Base-by-base conservation (phyloP, 164 flowering plant genomes). In the Liquidambar formosana region DNA sequence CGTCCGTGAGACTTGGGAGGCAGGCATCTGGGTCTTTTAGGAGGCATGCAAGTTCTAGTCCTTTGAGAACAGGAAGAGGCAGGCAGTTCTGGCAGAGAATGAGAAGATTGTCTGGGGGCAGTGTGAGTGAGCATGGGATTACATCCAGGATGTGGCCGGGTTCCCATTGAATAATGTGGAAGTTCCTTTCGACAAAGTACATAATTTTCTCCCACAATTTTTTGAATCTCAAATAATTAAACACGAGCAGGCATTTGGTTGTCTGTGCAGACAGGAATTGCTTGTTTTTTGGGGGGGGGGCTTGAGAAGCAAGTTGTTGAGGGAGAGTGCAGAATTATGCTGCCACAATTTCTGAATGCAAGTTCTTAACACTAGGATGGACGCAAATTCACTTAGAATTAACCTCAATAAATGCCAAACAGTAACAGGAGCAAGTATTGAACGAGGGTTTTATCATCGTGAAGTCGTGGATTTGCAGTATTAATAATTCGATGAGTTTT, bases 1-100 rank as follows among this genome's bases (percentile, higher is more conserved):
- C 83, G 12, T 83, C 94, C 3, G 78, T 64, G 10, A 64, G 73
- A 47, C 51, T 57, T 49, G 79, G 71, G 59, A 77, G 76, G 74
- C 82, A 77, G 64, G 72, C 66, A 3, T 82, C 89, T 10, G 86
- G 76, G 18, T 89, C 96, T 21, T 83, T 83, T 64, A 78, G 93
- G 79, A 84, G 91, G 81, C 73, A 81, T 64, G 88, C 90, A 9
- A 80, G 88, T 63, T 91, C 97, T 8, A 92, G 95, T 27, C 91
- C 97, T 11, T 13, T 88, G 66, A 76, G 81, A 64, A 78, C 82
- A 27, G 84, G 78, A 22, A 81, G 78, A 62, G 73, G 78, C 4
- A 72, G 67, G 71, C 80, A 53, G 23, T 69, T 92, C 44, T 87
- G 90, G 97, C 79, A 85, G 68, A 82, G 75, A 75, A 71, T 84